phyloP scores from a whole-genome alignment of 1,284 basidiomycete genomes.

The Papiliotrema fonsecae region DNA sequence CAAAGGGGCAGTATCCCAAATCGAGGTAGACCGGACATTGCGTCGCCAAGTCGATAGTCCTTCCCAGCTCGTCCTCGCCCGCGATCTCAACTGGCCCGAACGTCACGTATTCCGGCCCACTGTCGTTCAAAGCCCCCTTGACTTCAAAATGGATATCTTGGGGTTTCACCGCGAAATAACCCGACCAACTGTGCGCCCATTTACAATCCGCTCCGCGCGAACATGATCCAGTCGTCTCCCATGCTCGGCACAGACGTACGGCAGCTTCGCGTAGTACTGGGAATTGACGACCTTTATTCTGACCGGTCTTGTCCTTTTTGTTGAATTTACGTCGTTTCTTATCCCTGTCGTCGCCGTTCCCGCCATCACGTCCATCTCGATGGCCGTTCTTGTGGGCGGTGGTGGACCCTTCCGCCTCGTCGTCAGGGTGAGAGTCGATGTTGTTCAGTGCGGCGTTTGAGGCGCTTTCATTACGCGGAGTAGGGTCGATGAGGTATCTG shows the following conservation, averaged over 20 bases:
- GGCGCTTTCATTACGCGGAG: constrained; percentile 51
- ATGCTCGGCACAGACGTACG: constrained; percentile 34
- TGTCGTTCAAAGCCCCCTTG: constrained; percentile 37
- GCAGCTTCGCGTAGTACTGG: constrained; percentile 28
- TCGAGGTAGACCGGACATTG: constrained; percentile 68
- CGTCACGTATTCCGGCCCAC: constrained; percentile 55
- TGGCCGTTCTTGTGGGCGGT: constrained; percentile 22
- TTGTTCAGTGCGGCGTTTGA: constrained; percentile 16
- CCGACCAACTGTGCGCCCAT: constrained; percentile 70
- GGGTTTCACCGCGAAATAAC: constrained; percentile 72
- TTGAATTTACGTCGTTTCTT: constrained; percentile 51
- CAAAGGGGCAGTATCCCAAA: constrained; percentile 75
- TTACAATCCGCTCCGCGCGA: constrained; percentile 53
- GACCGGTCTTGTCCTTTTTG: constrained; percentile 66
- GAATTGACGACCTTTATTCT: constrained; percentile 64
- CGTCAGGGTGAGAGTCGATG: constrained; percentile 51
- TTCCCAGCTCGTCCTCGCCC: constrained; percentile 27
- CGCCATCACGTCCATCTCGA: constrained; percentile 3
- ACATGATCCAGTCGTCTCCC: constrained; percentile 35
- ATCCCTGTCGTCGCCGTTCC: constrained; percentile 15
- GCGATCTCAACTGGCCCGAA: constrained; percentile 10
- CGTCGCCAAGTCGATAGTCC: constrained; percentile 29
- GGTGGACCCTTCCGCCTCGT: constrained; percentile 65
- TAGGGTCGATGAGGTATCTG: constrained; percentile 58
- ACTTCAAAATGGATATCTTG: constrained; percentile 64